Evolutionary conservation across 2,329 filamentous ascomycete genomes (phyloP), one percentile per base, ranked within the genome.

Genomic region (Scedosporium apiospermum): DNA sequence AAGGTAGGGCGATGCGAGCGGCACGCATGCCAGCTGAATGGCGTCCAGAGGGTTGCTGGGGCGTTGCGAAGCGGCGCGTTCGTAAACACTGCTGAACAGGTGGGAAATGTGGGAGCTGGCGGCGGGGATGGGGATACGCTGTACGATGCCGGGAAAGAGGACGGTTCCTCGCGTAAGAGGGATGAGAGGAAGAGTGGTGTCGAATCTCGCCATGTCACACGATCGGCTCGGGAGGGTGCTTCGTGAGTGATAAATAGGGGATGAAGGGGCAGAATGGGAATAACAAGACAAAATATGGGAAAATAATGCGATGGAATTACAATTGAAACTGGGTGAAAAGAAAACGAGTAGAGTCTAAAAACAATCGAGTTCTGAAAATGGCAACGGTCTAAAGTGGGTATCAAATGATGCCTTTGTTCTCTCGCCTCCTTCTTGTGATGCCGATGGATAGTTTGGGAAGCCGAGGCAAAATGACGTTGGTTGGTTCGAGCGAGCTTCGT

Each of bases 51-150:
- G 79, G 67, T 86, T 81, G 65, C 82, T 83, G 30, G 86, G 83
- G 67, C 88, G 84, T 69, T 87, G 88, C 49, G 85, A 83, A 41
- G 89, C 81, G 30, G 88, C 87, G 68, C 87, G 86, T 69, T 89
- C 89, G 75, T 96, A 93, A 64, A 96, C 85, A 68, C 88, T 88
- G 21, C 92, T 90, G 63, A 99, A 86, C 55, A 98, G 84, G 60
- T 93, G 90, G 61, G 91, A 88, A 67, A 98, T 88, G 75, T 98
- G 95, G 67, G 91, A 87, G 60, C 93, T 90, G 74, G 88, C 82
- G 44, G 82, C 87, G 49, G 88, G 86, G 61, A 97, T 88, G 62
- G 91, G 87, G 67, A 98, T 89, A 68, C 93, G 89, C 68, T 96
- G 84, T 60, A 93, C 87, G 63, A 93, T 86, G 65, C 92, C 91